Evolutionary conservation across 148 eudicot genomes (phyloP).

Genomic region (Bassia scoparia): DNA sequence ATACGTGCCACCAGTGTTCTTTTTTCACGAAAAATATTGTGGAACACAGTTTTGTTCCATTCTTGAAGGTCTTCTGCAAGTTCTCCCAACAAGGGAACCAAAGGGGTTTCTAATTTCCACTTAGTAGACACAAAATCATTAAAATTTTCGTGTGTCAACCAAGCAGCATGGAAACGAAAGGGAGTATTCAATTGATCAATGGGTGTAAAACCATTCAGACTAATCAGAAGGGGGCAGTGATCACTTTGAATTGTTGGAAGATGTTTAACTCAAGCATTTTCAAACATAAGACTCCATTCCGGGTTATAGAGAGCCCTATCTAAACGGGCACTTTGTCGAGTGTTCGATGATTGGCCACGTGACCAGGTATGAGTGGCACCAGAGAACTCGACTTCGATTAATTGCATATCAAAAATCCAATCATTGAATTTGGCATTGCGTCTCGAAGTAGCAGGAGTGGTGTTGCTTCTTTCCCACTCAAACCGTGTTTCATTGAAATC

Average conservation of each 20-base stretch:
- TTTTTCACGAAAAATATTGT: background rate
- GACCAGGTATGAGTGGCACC: background rate
- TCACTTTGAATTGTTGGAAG: no score
- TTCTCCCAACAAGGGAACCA: background rate
- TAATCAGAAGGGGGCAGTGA: no score
- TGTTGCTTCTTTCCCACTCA: background rate
- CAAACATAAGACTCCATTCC: background rate
- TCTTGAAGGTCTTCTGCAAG: background rate
- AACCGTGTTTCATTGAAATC: background rate
- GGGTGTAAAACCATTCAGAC: no score
- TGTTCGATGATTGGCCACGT: background rate
- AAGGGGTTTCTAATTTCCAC: background rate
- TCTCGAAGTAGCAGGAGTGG: background rate
- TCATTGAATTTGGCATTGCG: background rate
- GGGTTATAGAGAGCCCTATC: background rate
- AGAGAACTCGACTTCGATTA: background rate
- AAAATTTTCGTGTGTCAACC: background rate
- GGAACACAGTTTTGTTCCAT: background rate
- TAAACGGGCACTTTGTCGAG: background rate
- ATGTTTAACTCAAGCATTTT: background rate
- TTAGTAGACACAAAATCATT: background rate
- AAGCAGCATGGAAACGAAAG: constrained; percentile 1
- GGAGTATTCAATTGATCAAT: background rate
- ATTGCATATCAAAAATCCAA: background rate
- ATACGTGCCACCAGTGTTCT: background rate